These are phyloP conservation scores for Astrothelium subdiscretum DNA, from an alignment of 495 filamentous ascomycete species.

Conservation along the genomic window DNA sequence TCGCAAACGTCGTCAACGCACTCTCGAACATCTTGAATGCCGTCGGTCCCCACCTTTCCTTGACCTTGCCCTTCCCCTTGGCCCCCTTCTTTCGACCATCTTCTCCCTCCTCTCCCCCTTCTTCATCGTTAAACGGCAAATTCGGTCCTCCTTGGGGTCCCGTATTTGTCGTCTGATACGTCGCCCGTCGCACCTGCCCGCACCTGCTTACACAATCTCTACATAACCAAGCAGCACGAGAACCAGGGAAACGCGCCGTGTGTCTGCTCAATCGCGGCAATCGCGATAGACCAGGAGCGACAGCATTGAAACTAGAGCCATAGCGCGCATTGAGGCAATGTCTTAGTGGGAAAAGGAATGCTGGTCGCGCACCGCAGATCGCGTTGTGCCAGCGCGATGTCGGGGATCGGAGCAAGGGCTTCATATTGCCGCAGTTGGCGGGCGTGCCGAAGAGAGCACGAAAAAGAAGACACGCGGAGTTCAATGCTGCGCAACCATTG, in stretches of 20 bases:
- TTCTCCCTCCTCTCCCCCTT: slow-evolving; percentile 19
- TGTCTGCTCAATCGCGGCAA: not conserved
- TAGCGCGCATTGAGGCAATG: too few species aligned
- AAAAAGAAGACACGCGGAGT: too few species aligned
- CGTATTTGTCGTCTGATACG: not conserved
- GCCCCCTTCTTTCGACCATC: slow-evolving; percentile 9
- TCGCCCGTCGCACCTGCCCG: not conserved
- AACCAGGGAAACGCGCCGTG: too few species aligned
- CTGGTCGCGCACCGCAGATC: too few species aligned
- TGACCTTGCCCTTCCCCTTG: not conserved
- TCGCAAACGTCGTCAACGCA: slow-evolving; percentile 77
- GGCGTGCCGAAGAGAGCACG: too few species aligned
- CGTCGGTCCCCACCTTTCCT: slow-evolving; percentile 39
- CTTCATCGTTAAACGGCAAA: not conserved
- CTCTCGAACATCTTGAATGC: slow-evolving; percentile 74
- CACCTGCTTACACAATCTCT: not conserved
- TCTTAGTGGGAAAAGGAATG: too few species aligned
- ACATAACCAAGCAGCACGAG: not conserved
- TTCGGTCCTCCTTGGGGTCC: not conserved
- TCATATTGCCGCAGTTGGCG: not conserved
- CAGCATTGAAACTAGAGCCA: too few species aligned
- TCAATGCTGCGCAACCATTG: too few species aligned
- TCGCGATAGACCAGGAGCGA: not conserved
- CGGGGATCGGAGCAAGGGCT: not conserved
- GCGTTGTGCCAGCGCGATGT: not conserved